Evolutionary conservation across 441 rosid genomes (phyloP).

Genomic region (Populus hybrid): DNA sequence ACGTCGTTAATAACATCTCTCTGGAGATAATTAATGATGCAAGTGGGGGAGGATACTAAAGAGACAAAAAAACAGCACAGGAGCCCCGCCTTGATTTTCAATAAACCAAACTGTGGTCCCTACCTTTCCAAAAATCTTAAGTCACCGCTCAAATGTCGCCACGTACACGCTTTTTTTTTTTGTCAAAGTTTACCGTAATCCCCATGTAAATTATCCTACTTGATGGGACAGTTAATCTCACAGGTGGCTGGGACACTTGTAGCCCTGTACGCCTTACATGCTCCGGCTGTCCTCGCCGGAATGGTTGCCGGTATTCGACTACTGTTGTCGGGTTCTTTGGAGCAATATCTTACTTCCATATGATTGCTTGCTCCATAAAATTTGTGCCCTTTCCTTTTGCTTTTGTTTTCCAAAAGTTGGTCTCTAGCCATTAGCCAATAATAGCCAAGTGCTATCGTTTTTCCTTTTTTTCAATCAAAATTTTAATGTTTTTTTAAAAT

Average conservation of each 20-base stretch:
- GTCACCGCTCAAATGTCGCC: conserved; percentile 12
- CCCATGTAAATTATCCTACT: conserved; percentile 36
- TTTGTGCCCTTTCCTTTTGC: background rate
- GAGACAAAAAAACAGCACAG: conserved; percentile 22
- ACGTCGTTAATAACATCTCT: conserved; percentile 12
- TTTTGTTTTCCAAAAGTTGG: background rate
- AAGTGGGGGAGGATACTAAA: conserved; percentile 8
- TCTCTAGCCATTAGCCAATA: background rate
- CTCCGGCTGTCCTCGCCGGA: conserved; percentile 25
- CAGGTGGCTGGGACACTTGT: conserved; percentile 43
- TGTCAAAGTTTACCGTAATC: conserved; percentile 31
- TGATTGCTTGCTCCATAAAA: background rate
- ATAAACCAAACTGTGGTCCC: conserved; percentile 33
- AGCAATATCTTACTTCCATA: conserved; percentile 6
- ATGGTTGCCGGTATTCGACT: conserved; percentile 25
- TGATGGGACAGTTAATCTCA: conserved; percentile 26
- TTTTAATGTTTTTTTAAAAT: no score
- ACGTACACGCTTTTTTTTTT: conserved; percentile 18
- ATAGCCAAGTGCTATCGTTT: no score
- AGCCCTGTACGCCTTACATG: background rate
- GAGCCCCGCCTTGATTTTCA: conserved; percentile 41
- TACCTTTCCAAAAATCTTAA: background rate
- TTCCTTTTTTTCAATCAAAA: no score
- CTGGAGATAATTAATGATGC: background rate
- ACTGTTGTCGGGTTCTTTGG: conserved; percentile 26